Evolutionary conservation across 2,329 filamentous ascomycete species (phyloP).

Genomic region (Torrubiella hemipterigena): DNA sequence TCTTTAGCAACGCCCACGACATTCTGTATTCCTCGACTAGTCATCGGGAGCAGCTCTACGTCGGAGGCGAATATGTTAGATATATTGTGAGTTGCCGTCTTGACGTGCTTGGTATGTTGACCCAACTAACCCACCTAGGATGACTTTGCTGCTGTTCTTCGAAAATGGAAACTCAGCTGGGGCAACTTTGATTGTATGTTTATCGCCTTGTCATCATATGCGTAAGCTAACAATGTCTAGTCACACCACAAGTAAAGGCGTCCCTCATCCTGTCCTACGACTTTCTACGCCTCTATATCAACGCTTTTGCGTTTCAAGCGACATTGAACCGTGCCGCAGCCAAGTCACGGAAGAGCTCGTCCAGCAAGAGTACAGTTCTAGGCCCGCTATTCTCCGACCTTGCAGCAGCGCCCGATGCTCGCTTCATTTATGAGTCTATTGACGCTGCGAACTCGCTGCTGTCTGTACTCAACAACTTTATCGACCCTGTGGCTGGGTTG

Average conservation of each 20-base stretch:
- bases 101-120: no score
- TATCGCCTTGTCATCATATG: neutral
- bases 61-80: conserved; percentile 61
- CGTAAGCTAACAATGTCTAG: conserved; percentile 18
- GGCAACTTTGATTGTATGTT: conserved; percentile 48
- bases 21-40: conserved; percentile 61
- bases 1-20: conserved; percentile 65
- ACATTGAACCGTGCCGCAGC: conserved; percentile 38
- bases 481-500: conserved; percentile 45
- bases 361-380: conserved; percentile 18
- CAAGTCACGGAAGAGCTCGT: conserved; percentile 20
- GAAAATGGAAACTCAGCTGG: conserved; percentile 61
- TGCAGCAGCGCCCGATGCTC: conserved; percentile 47
- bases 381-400: conserved; percentile 37
- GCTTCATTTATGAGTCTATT: conserved; percentile 55
- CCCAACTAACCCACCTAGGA: conserved; percentile 26
- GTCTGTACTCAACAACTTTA: conserved; percentile 44
- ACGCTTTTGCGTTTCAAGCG: conserved; percentile 65
- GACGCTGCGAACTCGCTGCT: conserved; percentile 52
- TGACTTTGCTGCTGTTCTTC: conserved; percentile 56
- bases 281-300: conserved; percentile 61
- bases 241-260: conserved; percentile 53
- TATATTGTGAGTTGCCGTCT: conserved; percentile 37
- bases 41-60: conserved; percentile 56
- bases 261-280: conserved; percentile 60